Conservation (phyloP, 371 early-diverging fungal genomes). For the Mortierella sp. region DNA sequence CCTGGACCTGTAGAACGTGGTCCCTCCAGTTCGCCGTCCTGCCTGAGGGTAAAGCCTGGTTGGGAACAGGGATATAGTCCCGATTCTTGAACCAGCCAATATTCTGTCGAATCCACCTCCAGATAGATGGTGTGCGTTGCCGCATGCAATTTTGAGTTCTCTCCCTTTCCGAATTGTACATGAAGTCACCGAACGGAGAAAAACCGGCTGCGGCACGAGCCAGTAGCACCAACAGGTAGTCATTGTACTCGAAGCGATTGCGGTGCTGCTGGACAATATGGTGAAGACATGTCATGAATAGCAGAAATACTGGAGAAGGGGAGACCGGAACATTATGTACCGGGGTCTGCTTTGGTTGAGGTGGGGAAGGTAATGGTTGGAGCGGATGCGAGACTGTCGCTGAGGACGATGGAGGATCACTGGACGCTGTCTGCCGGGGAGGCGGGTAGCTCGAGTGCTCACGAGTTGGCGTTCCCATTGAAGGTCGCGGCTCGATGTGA, state of each 20-base stretch:
- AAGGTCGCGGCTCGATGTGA: constrained; percentile 6
- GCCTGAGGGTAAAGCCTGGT: not conserved
- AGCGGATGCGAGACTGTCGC: not conserved
- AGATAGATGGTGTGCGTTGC: constrained; percentile 49
- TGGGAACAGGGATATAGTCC: constrained; percentile 10
- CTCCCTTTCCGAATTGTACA: constrained; percentile 56
- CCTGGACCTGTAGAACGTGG: constrained; percentile 30
- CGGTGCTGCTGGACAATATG: constrained; percentile 56
- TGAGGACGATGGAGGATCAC: not conserved
- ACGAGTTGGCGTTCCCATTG: not conserved
- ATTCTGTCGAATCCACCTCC: constrained; percentile 52
- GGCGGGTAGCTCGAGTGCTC: not conserved
- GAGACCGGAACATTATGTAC: constrained; percentile 15
- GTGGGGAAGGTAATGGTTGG: not conserved
- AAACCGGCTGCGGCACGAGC: constrained; percentile 51
- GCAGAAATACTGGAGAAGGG: constrained; percentile 56
- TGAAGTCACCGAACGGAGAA: constrained; percentile 57
- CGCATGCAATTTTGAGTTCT: constrained; percentile 32
- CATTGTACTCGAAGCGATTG: constrained; percentile 55
- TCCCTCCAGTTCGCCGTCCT: constrained; percentile 13
- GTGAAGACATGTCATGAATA: constrained; percentile 57
- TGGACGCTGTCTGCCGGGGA: not conserved
- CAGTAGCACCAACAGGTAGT: constrained; percentile 51
- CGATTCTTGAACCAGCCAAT: constrained; percentile 45
- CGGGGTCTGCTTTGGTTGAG: constrained; percentile 1